Evolutionary conservation across 169 alveolate genomes (phyloP).

Genomic region (Cryptosporidium bovis): DNA sequence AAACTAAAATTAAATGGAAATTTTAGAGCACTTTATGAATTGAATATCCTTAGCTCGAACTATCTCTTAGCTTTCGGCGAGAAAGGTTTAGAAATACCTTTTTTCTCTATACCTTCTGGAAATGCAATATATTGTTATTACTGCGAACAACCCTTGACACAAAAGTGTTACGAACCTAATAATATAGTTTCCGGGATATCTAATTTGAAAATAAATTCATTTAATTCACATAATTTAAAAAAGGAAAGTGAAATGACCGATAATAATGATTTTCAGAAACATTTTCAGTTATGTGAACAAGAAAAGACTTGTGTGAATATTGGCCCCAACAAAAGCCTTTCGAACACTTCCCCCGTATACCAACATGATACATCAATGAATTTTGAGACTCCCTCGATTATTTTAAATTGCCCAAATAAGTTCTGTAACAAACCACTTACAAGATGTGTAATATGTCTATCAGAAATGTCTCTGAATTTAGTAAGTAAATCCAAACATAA

Average conservation of each 20-base stretch:
- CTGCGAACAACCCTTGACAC: constrained; percentile 42
- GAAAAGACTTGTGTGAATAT: background rate
- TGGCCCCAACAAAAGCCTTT: background rate
- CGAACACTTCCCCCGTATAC: background rate
- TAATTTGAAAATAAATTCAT: background rate
- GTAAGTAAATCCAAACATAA: background rate
- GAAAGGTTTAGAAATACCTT: background rate
- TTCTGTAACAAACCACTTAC: constrained; percentile 50
- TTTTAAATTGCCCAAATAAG: constrained; percentile 60
- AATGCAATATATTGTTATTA: constrained; percentile 53
- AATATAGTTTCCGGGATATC: background rate
- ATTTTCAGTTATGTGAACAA: background rate
- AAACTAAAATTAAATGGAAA: constrained; percentile 1
- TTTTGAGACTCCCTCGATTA: constrained; percentile 2
- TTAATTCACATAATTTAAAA: constrained; percentile 9
- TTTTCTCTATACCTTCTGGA: constrained; percentile 35
- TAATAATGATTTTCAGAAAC: constrained; percentile 8
- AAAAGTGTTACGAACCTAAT: constrained; percentile 13
- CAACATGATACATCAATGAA: background rate
- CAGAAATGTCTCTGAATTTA: constrained; percentile 41
- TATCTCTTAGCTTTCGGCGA: background rate
- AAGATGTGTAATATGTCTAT: constrained; percentile 57
- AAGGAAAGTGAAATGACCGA: background rate
- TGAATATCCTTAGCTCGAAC: constrained; percentile 23
- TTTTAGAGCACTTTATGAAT: constrained; percentile 17